Conservation (phyloP, 2,329 filamentous ascomycete genomes). For the Diaporthe velutina region DNA sequence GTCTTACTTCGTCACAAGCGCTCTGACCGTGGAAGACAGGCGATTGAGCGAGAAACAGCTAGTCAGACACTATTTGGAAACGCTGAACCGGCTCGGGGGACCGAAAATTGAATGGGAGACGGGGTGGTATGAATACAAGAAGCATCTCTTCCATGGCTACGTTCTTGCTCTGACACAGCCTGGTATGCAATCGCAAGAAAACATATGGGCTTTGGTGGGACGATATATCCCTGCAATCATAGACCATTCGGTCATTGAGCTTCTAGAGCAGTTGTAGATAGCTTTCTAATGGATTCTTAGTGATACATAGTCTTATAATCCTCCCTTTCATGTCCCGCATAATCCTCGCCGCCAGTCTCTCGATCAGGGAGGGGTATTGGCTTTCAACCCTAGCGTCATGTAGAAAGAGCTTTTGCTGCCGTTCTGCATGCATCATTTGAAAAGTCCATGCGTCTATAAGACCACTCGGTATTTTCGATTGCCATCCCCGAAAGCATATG, state of each 20-base stretch:
- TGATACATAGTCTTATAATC: too few relatives aligned
- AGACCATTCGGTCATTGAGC: constrained; percentile 1
- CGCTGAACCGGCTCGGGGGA: not conserved
- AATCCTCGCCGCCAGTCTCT: too few relatives aligned
- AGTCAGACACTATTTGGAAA: not conserved
- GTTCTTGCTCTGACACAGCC: not conserved
- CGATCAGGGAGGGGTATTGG: too few relatives aligned
- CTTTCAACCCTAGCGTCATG: too few relatives aligned
- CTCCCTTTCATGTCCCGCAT: too few relatives aligned
- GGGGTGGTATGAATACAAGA: not conserved
- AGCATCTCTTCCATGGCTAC: not conserved
- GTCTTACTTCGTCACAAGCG: constrained; percentile 6
- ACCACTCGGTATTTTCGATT: too few relatives aligned
- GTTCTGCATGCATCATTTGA: too few relatives aligned
- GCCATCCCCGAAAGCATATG: too few relatives aligned
- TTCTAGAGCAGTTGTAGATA: not conserved
- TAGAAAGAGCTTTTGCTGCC: too few relatives aligned
- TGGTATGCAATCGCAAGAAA: not conserved
- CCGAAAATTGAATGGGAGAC: not conserved
- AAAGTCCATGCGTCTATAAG: too few relatives aligned
- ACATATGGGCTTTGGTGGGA: not conserved
- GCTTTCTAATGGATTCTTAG: not conserved
- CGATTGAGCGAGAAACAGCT: not conserved
- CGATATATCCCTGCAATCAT: not conserved
- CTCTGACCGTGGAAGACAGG: not conserved